Percentiles rank a stretch among this genome's conserved stretches.
Evolutionary conservation across 768 basidiomycete genomes (phyloP).

Genomic region (Tulasnella sp.): DNA sequence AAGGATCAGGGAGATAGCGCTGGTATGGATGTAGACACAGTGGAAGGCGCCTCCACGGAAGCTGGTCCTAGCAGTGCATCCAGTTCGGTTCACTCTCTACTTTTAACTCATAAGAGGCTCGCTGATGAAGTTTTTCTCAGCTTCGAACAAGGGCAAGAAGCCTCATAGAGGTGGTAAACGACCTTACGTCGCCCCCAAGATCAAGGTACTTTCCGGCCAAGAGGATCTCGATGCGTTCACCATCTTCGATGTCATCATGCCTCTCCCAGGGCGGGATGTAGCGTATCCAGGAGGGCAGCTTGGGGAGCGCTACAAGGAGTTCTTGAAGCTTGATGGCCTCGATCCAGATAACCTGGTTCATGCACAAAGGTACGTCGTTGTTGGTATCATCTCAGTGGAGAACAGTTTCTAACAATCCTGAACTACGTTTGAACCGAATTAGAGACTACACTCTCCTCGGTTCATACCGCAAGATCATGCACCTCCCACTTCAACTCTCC

Average conservation of each 20-base stretch:
- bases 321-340: conserved; percentile 75
- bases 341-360: conserved; percentile 84
- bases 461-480: conserved; percentile 87
- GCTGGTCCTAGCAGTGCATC: conserved; percentile 29
- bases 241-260: conserved; percentile 94
- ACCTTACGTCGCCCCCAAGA: conserved; percentile 44
- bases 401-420: neutral
- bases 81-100: neutral
- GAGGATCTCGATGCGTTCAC: conserved; percentile 73
- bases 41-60: conserved; percentile 27
- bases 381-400: neutral
- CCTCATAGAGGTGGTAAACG: conserved; percentile 9
- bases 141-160: neutral
- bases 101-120: neutral
- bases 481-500: conserved; percentile 69
- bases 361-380: conserved; percentile 65
- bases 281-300: conserved; percentile 82
- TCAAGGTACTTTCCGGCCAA: conserved; percentile 65
- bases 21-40: conserved; percentile 14
- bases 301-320: conserved; percentile 79
- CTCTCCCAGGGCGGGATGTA: conserved; percentile 92
- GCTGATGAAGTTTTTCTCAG: neutral
- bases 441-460: conserved; percentile 91
- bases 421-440: neutral
- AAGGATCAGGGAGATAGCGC: conserved; percentile 26